Percentiles rank a stretch among this genome's conserved stretches.
Evolutionary conservation across 2,329 filamentous ascomycete genomes (phyloP).

Genomic region (Ophiostoma ips): DNA sequence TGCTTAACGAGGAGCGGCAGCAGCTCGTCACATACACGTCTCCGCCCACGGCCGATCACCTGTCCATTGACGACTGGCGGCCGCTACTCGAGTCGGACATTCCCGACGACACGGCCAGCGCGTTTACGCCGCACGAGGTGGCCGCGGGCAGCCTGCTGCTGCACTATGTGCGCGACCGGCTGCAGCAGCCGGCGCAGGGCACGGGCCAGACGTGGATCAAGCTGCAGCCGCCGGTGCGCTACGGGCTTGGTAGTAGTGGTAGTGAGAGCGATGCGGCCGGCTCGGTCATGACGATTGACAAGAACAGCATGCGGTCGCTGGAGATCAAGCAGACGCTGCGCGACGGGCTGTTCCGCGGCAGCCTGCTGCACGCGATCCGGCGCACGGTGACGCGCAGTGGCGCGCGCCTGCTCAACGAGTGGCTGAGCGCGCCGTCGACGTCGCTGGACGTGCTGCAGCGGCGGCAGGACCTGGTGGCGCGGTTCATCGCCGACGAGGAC

Average conservation of each 20-base stretch:
- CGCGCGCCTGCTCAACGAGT: slow-evolving; percentile 66
- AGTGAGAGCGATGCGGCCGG: slow-evolving; percentile 34
- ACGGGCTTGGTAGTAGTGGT: slow-evolving; percentile 19
- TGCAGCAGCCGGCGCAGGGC: slow-evolving; percentile 32
- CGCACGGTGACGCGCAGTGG: slow-evolving; percentile 87
- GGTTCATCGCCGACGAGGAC: slow-evolving; percentile 51
- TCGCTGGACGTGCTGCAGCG: slow-evolving; percentile 64
- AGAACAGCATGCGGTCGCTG: slow-evolving; percentile 74
- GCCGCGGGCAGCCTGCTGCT: slow-evolving; percentile 68
- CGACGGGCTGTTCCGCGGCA: slow-evolving; percentile 67
- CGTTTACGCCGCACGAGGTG: slow-evolving; percentile 57
- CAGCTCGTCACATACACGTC: slow-evolving; percentile 2
- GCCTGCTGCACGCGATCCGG: slow-evolving; percentile 77
- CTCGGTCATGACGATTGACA: slow-evolving; percentile 81
- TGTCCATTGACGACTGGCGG: slow-evolving; percentile 51
- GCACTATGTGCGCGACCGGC: slow-evolving; percentile 65
- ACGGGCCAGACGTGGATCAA: slow-evolving; percentile 61
- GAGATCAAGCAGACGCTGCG: slow-evolving; percentile 80
- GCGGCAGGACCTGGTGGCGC: slow-evolving; percentile 67
- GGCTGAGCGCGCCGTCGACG: slow-evolving; percentile 77
- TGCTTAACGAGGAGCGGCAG: slow-evolving; percentile 54
- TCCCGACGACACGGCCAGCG: slow-evolving; percentile 31
- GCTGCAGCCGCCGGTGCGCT: slow-evolving; percentile 67
- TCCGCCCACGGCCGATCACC: slow-evolving; percentile 19
- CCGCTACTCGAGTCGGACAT: slow-evolving; percentile 65